These are phyloP conservation scores for Pleurotus eryngii DNA, from an alignment of 768 basidiomycete species.

Conservation along the genomic window DNA sequence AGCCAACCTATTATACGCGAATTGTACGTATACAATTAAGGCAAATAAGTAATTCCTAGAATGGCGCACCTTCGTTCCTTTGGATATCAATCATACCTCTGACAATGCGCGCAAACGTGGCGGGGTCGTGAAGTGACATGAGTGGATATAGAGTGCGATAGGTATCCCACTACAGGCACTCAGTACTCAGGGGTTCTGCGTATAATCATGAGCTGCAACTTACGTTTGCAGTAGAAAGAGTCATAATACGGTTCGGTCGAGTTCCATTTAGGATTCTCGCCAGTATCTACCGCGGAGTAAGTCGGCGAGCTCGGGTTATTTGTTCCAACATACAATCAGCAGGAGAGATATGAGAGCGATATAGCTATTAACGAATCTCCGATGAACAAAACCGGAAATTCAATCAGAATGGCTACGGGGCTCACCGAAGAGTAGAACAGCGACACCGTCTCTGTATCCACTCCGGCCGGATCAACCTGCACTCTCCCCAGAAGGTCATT, in stretches of 20 bases:
- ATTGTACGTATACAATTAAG: background rate
- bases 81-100: slow-evolving; percentile 68
- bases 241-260: slow-evolving; percentile 66
- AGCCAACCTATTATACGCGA: slow-evolving; percentile 47
- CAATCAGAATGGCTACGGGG: background rate
- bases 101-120: slow-evolving; percentile 55
- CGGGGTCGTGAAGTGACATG: slow-evolving; percentile 62
- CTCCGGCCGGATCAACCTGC: slow-evolving; percentile 46
- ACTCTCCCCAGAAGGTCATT: slow-evolving; percentile 54
- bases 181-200: background rate
- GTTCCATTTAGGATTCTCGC: slow-evolving; percentile 62
- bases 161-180: slow-evolving; percentile 53
- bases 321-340: slow-evolving; percentile 49
- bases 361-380: slow-evolving; percentile 32
- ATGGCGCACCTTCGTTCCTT: slow-evolving; percentile 50
- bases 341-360: slow-evolving; percentile 60
- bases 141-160: slow-evolving; percentile 60
- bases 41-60: background rate
- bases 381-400: too few species aligned
- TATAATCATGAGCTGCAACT: slow-evolving; percentile 12
- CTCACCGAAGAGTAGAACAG: slow-evolving; percentile 60
- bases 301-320: too few species aligned
- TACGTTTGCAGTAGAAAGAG: slow-evolving; percentile 68
- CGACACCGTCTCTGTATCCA: slow-evolving; percentile 44
- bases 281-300: slow-evolving; percentile 39